Conservation (phyloP, 2,329 filamentous ascomycete genomes). For the Penicillium fuscoglaucum region DNA sequence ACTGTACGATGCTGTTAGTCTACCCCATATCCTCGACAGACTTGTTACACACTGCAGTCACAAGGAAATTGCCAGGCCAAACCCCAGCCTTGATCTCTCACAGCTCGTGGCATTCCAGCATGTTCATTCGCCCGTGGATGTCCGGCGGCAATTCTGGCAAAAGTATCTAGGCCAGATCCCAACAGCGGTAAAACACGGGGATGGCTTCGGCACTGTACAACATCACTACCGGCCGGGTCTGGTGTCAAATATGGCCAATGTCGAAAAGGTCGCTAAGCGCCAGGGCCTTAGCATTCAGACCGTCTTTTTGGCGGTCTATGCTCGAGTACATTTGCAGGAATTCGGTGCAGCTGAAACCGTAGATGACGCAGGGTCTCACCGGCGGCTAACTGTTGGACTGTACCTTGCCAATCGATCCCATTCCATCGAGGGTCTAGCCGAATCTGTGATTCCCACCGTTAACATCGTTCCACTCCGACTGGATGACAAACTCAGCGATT, state of each 20-base stretch:
- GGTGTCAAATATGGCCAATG: slow-evolving; percentile 39
- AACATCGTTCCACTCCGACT: slow-evolving; percentile 75
- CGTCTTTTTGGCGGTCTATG: slow-evolving; percentile 71
- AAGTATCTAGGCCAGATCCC: slow-evolving; percentile 35
- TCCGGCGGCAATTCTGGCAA: slow-evolving; percentile 48
- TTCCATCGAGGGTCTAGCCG: slow-evolving; percentile 51
- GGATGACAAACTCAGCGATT: slow-evolving; percentile 24
- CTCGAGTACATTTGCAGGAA: slow-evolving; percentile 51
- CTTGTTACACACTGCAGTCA: slow-evolving; percentile 49
- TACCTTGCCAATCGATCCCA: slow-evolving; percentile 78
- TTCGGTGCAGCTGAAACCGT: slow-evolving; percentile 4
- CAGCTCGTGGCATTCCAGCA: slow-evolving; percentile 44
- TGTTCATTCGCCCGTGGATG: slow-evolving; percentile 24
- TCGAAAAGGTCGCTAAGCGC: slow-evolving; percentile 49
- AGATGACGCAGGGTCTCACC: slow-evolving; percentile 9
- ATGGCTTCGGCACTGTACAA: slow-evolving; percentile 24
- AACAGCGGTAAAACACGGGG: slow-evolving; percentile 6
- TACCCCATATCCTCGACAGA: slow-evolving; percentile 62
- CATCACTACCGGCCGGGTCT: slow-evolving; percentile 51
- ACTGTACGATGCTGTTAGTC: slow-evolving; percentile 81
- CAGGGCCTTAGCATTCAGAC: slow-evolving; percentile 69
- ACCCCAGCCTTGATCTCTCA: slow-evolving; percentile 36
- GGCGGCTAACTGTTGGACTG: slow-evolving; percentile 66
- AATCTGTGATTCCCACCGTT: slow-evolving; percentile 67
- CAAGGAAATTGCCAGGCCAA: slow-evolving; percentile 3